Evolutionary conservation across 169 alveolate genomes (phyloP), one percentile per base, ranked within the genome.

Genomic region (Cryptosporidium viatorum): DNA sequence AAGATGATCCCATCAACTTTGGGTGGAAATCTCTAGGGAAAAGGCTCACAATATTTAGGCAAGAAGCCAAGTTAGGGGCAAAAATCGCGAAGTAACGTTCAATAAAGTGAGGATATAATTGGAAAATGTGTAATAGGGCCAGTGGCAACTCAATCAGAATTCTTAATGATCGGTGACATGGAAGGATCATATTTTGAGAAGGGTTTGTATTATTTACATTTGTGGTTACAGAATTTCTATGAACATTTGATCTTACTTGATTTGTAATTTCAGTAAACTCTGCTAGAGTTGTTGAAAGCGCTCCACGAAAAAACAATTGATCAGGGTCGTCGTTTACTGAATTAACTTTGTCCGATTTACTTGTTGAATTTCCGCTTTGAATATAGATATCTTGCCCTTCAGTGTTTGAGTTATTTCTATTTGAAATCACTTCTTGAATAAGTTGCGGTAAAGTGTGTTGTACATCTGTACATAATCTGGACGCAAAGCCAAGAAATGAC

Each of bases 11-110:
- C 16, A 67, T 41, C 12, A 80, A 31, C 41, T 65, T 80, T 41
- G 89, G 89, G 67, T 62, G 73, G n/a, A 80, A 80, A 60, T 80
- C 89, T 43, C 75, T 59, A 18, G 89, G 89, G 37, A 80, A 80
- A n/a, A 80, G 37, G 26, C 69, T 80, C 35, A 67, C 89, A 33
- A 80, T 80, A 43, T 80, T 59, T 43, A 80, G 43, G 43, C 89
- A 80, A 21, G 89, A 80, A 18, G 23, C 74, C 51, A 80, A 80
- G 52, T 80, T 80, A n/a, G 89, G 89, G 7, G 89, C 89, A 80
- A 80, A 80, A 45, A 80, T 80, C 2, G 89, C 89, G 45, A 80
- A 80, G 45, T 80, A 80, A 18, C 89, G 35, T 45, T 80, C 89
- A 37, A 80, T 80, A 35, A 59, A 80, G 50, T 80, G 89, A 33